phyloP scores from a whole-genome alignment of 177 flowering plant species.

The Tripterygium wilfordii region DNA sequence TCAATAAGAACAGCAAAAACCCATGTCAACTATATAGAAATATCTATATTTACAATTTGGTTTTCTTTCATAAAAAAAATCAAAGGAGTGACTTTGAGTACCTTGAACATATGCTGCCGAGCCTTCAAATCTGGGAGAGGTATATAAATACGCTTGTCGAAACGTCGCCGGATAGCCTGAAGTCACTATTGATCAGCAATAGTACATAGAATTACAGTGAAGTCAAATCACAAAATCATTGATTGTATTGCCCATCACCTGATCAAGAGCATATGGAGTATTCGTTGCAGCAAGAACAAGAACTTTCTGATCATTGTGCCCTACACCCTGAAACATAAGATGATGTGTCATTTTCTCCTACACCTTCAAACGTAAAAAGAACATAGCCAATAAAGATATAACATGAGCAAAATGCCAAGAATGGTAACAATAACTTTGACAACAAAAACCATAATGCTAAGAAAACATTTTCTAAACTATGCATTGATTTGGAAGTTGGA shows the following conservation, averaged over 20 bases:
- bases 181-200: slow-evolving; percentile 3
- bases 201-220: not conserved
- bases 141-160: slow-evolving; percentile 96
- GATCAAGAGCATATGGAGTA: slow-evolving; percentile 97
- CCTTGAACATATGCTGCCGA: slow-evolving; percentile 74
- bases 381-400: too few relatives aligned
- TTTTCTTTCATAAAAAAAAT: too few relatives aligned
- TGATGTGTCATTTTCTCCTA: too few relatives aligned
- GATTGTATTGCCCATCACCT: slow-evolving; percentile 36
- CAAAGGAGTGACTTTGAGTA: slow-evolving; percentile 15
- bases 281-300: slow-evolving; percentile 99
- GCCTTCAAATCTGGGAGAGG: slow-evolving; percentile 86
- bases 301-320: slow-evolving; percentile 89
- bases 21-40: not conserved
- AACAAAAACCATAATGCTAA: too few relatives aligned
- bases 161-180: slow-evolving; percentile 90
- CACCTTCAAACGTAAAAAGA: not conserved
- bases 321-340: slow-evolving; percentile 73
- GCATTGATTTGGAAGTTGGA: too few relatives aligned
- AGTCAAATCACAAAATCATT: not conserved
- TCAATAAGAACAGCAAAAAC: not conserved
- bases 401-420: too few relatives aligned
- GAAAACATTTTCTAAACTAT: too few relatives aligned
- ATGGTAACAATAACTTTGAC: too few relatives aligned
- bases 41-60: too few relatives aligned